phyloP scores from a whole-genome alignment of 495 filamentous ascomycete species.

The Annulohypoxylon nitens region DNA sequence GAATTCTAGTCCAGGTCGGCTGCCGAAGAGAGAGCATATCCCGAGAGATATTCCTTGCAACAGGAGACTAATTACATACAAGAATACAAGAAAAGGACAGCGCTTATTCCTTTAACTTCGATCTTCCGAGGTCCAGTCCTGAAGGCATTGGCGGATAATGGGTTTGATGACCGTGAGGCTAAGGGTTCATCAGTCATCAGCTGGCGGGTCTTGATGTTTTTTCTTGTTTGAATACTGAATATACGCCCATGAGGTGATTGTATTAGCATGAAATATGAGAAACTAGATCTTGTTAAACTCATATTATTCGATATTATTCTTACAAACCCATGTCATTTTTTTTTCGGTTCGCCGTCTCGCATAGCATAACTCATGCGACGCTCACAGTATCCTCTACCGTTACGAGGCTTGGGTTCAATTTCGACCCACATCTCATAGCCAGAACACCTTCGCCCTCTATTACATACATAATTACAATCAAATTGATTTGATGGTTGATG shows the following conservation, averaged over 20 bases:
- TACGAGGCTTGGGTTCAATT: conserved; percentile 33
- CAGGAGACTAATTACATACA: conserved; percentile 5
- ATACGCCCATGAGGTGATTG: conserved; percentile 18
- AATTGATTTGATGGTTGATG: conserved; percentile 1
- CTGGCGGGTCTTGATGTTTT: neutral
- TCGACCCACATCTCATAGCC: conserved; percentile 20
- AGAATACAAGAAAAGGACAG: conserved; percentile 15
- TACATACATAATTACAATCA: neutral
- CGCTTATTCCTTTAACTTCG: conserved; percentile 29
- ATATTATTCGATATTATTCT: conserved; percentile 32
- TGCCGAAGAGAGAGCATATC: conserved; percentile 38
- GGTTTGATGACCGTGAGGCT: conserved; percentile 20
- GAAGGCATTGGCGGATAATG: conserved; percentile 33
- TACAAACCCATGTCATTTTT: conserved; percentile 6
- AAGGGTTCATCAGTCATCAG: conserved; percentile 27
- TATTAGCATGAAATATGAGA: neutral
- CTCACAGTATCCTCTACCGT: conserved; percentile 11
- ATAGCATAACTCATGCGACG: conserved; percentile 29
- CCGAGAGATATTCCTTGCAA: conserved; percentile 21
- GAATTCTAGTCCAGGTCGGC: conserved; percentile 16
- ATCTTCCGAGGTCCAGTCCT: neutral
- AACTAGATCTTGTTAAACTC: conserved; percentile 7
- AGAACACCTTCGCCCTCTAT: conserved; percentile 10
- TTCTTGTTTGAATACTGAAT: conserved; percentile 11
- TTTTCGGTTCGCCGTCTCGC: conserved; percentile 20